These are phyloP conservation scores for Clitocybe nebularis DNA, from an alignment of 1,284 basidiomycete species.

Conservation along the genomic window DNA sequence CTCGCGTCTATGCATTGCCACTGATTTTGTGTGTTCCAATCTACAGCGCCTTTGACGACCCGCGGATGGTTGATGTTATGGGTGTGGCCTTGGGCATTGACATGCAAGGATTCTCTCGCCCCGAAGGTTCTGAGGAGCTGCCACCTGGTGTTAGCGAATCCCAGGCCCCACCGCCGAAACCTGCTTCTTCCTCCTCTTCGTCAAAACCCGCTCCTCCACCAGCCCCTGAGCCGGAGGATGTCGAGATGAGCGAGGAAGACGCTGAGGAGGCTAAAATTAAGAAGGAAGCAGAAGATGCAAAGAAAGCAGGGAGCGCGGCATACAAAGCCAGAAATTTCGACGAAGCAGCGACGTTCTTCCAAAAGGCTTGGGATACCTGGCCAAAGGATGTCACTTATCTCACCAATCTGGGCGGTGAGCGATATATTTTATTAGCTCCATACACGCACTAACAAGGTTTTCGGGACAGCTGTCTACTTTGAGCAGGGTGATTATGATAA, in stretches of 20 bases:
- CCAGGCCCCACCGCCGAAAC: constrained; percentile 32
- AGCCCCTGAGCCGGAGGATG: constrained; percentile 47
- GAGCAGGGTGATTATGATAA: constrained; percentile 92
- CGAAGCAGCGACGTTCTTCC: constrained; percentile 69
- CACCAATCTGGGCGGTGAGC: constrained; percentile 81
- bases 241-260: constrained; percentile 60
- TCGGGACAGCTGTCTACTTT: constrained; percentile 80
- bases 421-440: neutral
- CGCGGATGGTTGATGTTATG: constrained; percentile 91
- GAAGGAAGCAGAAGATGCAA: constrained; percentile 73
- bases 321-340: constrained; percentile 87
- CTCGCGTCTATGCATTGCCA: neutral
- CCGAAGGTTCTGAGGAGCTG: constrained; percentile 81
- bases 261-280: constrained; percentile 65
- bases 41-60: constrained; percentile 64
- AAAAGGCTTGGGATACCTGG: constrained; percentile 90
- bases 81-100: constrained; percentile 95
- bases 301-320: constrained; percentile 74
- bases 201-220: constrained; percentile 37
- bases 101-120: constrained; percentile 82
- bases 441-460: constrained; percentile 2
- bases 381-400: constrained; percentile 94
- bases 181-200: constrained; percentile 37
- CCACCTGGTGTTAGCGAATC: constrained; percentile 51
- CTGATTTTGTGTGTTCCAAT: constrained; percentile 2